Base-by-base conservation (phyloP, 352 stramenopile species). In the Phytophthora parvispora region DNA sequence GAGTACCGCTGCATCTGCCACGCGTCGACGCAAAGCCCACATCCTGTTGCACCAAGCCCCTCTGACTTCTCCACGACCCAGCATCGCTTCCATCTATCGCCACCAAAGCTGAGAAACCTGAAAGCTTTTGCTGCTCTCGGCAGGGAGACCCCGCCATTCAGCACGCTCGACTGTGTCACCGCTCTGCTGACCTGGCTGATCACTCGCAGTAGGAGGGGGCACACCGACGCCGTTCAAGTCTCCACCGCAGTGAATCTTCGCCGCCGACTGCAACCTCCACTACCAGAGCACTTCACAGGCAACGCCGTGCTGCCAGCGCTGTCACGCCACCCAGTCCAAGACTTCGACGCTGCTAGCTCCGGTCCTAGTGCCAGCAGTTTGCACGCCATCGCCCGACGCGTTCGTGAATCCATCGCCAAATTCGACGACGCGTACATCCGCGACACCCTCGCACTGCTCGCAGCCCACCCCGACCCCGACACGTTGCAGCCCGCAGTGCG, bases 231-330 rank as follows among this genome's bases (percentile, higher is more conserved):
- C 25, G 59, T 67, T n/a, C 47, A 60, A 47, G 34, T 59, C 32
- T 53, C 27, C 28, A 67, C 59, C n/a, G 59, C 48, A 28, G 34
- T 67, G 16, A 67, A 67, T n/a, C 29, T 67, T 25, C 48, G 59
- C 10, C 48, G 59, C 7, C 25, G 47, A 16, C 12, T 67, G 3
- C 47, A 60, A n/a, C 48, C 48, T 10, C 31, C 48, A 27, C 47
- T 67, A 2, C 48, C 43, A 3, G 15, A 60, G 6, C n/a, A 38
- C 3, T 67, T 60, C 48, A 67, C 59, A 9, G 58, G 32, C 22
- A 65, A 59, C 25, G 47, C 47, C 6, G 47, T 65, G 15, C 32
- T 65, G 12, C 47, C 47, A 59, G 58, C 58, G 25, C 24, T 65
- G n/a, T 65, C 58, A 7, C 27, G 10, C 12, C 58, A 65, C n/a